Conservation (phyloP, 768 basidiomycete genomes). For the Phlebiopsis gigantea region DNA sequence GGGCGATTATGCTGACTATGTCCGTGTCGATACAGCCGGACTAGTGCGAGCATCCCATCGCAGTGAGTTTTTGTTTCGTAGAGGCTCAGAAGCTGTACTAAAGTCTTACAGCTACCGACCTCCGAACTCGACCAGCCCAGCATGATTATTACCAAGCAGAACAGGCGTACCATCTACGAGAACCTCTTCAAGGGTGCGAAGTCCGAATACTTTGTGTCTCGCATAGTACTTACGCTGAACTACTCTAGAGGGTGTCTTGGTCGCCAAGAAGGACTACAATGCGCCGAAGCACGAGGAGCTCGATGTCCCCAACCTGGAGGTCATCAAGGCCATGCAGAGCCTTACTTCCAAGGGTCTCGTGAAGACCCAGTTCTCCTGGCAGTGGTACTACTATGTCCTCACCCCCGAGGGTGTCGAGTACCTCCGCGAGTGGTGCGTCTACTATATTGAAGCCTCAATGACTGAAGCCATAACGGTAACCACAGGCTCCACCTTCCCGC, state of each 20-base stretch:
- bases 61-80: conserved; percentile 27
- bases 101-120: conserved; percentile 26
- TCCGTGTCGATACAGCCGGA: conserved; percentile 24
- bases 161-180: conserved; percentile 96
- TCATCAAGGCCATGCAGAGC: conserved; percentile 68
- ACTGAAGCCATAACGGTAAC: background rate
- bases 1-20: conserved; percentile 19
- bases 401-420: conserved; percentile 97
- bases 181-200: conserved; percentile 97
- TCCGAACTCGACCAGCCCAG: conserved; percentile 32
- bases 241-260: conserved; percentile 86
- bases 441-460: background rate
- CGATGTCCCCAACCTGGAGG: conserved; percentile 59
- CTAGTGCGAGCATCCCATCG: conserved; percentile 30
- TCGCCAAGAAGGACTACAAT: conserved; percentile 99
- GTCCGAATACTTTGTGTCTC: background rate
- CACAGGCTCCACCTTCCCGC: conserved; percentile 80
- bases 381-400: conserved; percentile 97
- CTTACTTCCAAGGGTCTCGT: conserved; percentile 76
- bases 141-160: conserved; percentile 97
- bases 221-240: background rate
- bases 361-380: conserved; percentile 99
- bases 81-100: background rate
- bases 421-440: conserved; percentile 78
- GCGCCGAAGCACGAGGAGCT: conserved; percentile 94